Evolutionary conservation across 306 rosid genomes (phyloP).

Genomic region (Boehmeria nivea): DNA sequence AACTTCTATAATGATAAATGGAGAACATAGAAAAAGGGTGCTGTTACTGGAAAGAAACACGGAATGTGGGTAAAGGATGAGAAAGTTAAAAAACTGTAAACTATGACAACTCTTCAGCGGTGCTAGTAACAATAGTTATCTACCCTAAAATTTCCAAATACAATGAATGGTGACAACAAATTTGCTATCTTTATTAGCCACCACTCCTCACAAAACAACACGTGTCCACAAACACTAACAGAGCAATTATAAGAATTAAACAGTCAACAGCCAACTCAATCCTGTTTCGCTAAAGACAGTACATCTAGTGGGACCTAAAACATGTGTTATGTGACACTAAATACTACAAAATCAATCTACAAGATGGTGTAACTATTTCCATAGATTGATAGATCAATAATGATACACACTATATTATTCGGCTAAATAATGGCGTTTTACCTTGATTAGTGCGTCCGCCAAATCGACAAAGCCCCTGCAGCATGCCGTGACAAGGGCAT

Average conservation of each 20-base stretch:
- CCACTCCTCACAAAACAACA: background rate
- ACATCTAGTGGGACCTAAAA: background rate
- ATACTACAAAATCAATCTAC: too few species aligned
- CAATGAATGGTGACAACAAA: background rate
- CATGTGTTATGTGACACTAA: too few species aligned
- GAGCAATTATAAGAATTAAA: conserved; percentile 1
- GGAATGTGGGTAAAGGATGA: too few species aligned
- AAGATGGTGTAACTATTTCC: too few species aligned
- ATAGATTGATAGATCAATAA: too few species aligned
- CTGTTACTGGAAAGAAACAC: too few species aligned
- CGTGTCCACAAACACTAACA: background rate
- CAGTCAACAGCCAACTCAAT: background rate
- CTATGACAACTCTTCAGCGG: background rate
- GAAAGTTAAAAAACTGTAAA: too few species aligned
- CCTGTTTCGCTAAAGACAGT: background rate
- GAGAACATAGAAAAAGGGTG: too few species aligned
- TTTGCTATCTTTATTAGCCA: background rate
- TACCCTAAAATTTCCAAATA: background rate
- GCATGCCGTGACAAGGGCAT: conserved; percentile 75
- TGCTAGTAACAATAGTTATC: background rate
- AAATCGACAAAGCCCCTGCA: conserved; percentile 81
- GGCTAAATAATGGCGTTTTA: conserved; percentile 3
- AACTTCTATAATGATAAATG: too few species aligned
- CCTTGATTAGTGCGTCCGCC: conserved; percentile 69
- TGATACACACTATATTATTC: background rate